A percentile compares a stretch with the other conserved stretches of the same genome.
Conservation (phyloP, 2,329 filamentous ascomycete genomes). For the Ceratocystis variospora region DNA sequence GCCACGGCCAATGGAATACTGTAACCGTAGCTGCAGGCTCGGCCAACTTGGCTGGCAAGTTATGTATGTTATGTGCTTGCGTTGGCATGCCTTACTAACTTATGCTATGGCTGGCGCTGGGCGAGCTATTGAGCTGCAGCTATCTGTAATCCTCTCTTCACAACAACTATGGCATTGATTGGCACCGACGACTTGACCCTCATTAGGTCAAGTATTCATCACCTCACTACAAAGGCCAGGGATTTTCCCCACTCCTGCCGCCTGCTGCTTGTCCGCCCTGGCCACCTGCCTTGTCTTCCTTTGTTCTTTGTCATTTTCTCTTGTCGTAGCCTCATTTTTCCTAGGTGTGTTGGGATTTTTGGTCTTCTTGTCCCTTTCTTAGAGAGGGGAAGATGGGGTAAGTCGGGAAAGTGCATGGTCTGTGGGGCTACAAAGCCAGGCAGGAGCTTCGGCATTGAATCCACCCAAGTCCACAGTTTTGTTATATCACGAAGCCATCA, state of each 20-base stretch:
- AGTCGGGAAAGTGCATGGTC: constrained; percentile 2
- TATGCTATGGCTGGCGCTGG: background rate
- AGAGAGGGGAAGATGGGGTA: background rate
- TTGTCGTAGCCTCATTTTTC: background rate
- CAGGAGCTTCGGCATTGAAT: background rate
- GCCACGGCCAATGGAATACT: background rate
- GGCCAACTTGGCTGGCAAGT: background rate
- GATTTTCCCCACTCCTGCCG: background rate
- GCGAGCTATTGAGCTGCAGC: background rate
- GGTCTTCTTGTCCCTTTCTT: background rate
- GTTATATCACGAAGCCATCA: background rate
- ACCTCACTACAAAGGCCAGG: background rate
- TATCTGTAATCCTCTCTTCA: background rate
- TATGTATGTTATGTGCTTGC: background rate
- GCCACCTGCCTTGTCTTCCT: background rate
- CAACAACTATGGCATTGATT: background rate
- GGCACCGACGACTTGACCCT: background rate
- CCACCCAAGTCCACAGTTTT: background rate
- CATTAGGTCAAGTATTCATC: background rate
- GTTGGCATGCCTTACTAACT: background rate
- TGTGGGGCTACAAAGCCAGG: background rate
- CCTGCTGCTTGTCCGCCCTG: background rate
- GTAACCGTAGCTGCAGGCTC: background rate
- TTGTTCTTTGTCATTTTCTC: background rate
- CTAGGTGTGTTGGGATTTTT: background rate